A percentile compares a stretch with the other conserved stretches of the same genome.
These are phyloP conservation scores for Blastomyces emzantsi DNA, from an alignment of 2,329 filamentous ascomycete genomes.

Conservation along the genomic window DNA sequence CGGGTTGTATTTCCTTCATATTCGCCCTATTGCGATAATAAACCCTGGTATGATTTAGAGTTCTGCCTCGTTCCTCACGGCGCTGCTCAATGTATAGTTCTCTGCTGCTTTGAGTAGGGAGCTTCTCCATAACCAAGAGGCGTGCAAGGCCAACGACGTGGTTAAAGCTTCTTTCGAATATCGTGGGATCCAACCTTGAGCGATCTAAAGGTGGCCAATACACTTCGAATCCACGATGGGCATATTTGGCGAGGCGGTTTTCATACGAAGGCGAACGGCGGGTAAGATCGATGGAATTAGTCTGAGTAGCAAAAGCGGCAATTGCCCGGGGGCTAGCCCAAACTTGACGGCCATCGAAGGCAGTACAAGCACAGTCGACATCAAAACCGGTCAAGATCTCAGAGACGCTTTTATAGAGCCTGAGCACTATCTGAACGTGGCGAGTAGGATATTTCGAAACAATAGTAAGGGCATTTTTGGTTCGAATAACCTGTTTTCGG, in stretches of 20 bases:
- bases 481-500: conserved; percentile 53
- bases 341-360: conserved; percentile 72
- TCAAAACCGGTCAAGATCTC: conserved; percentile 85
- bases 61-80: conserved; percentile 62
- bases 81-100: conserved; percentile 63
- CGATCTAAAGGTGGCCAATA: conserved; percentile 69
- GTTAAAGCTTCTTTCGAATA: conserved; percentile 72
- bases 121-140: conserved; percentile 67
- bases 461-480: conserved; percentile 81
- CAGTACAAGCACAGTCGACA: conserved; percentile 73
- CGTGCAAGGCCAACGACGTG: conserved; percentile 69
- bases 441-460: conserved; percentile 74
- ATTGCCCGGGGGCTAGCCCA: conserved; percentile 69
- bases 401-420: conserved; percentile 73
- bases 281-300: conserved; percentile 69
- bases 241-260: conserved; percentile 77
- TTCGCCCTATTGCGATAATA: conserved; percentile 48
- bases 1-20: conserved; percentile 66
- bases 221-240: conserved; percentile 73
- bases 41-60: conserved; percentile 44
- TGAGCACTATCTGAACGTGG: conserved; percentile 77
- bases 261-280: conserved; percentile 80
- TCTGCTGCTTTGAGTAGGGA: conserved; percentile 59
- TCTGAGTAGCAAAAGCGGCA: conserved; percentile 70
- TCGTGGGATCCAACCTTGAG: conserved; percentile 70